Conservation (phyloP, 176 grass and related monocot genomes). For the Oryza meyeriana region DNA sequence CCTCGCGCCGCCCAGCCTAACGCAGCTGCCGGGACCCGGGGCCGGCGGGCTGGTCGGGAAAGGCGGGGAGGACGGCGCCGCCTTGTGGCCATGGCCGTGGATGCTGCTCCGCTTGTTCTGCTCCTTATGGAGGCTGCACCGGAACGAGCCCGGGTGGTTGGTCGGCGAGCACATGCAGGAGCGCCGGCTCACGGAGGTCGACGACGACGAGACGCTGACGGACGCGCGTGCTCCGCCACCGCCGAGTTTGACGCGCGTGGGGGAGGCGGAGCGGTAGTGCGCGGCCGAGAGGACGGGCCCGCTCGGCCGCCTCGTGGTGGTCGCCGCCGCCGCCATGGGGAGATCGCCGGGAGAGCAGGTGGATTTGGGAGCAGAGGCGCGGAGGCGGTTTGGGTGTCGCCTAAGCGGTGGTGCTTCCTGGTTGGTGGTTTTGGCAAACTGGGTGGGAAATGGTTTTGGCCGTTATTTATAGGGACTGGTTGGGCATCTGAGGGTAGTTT, state of each 20-base stretch:
- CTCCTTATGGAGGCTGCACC: constrained; percentile 65
- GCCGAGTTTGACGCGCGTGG: constrained; percentile 40
- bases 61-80: not conserved
- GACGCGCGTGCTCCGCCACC: not conserved
- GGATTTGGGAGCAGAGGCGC: not conserved
- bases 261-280: constrained; percentile 46
- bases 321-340: constrained; percentile 38
- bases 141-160: constrained; percentile 66
- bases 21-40: not conserved
- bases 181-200: not conserved
- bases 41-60: not conserved
- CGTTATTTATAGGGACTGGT: not conserved
- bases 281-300: not conserved
- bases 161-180: constrained; percentile 74
- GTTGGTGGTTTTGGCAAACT: constrained; percentile 30
- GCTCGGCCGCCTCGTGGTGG: constrained; percentile 39
- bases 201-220: constrained; percentile 25
- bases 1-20: constrained; percentile 19
- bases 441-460: not conserved
- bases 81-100: not conserved
- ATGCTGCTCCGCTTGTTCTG: not conserved
- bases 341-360: not conserved
- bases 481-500: not conserved
- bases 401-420: not conserved
- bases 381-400: not conserved